These are phyloP conservation scores for Hemileccinum rubropunctum DNA, from an alignment of 768 basidiomycete species.

Conservation along the genomic window DNA sequence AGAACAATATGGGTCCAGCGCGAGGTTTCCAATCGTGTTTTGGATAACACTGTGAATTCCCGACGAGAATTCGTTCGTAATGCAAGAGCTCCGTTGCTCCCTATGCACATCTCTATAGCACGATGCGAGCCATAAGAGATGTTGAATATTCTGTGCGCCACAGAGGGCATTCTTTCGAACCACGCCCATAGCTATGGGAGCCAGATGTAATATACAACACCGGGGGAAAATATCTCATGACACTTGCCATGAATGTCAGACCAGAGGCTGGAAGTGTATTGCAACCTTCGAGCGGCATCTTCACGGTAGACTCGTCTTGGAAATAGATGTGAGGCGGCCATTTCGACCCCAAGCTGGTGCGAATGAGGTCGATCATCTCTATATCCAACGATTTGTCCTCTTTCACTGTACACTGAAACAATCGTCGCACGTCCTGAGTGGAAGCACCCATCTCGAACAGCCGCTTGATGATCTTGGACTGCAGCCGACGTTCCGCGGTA, in stretches of 20 bases:
- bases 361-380: conserved; percentile 69
- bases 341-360: conserved; percentile 65
- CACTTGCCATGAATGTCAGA: conserved; percentile 67
- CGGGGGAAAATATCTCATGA: not conserved
- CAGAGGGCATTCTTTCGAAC: conserved; percentile 42
- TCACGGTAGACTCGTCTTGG: conserved; percentile 52
- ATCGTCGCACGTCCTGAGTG: conserved; percentile 56
- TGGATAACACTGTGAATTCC: conserved; percentile 42
- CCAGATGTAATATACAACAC: not conserved
- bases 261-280: conserved; percentile 59
- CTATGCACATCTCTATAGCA: conserved; percentile 47
- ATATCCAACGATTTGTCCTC: conserved; percentile 51
- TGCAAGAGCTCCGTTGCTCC: conserved; percentile 56
- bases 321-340: conserved; percentile 82
- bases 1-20: conserved; percentile 75
- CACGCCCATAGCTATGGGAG: conserved; percentile 45
- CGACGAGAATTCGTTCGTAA: conserved; percentile 40
- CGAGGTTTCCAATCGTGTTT: conserved; percentile 46
- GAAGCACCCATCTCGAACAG: conserved; percentile 74
- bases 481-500: conserved; percentile 46
- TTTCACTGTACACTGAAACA: conserved; percentile 58
- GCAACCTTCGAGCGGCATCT: conserved; percentile 44
- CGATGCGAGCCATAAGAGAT: conserved; percentile 29
- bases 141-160: conserved; percentile 35
- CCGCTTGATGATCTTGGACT: conserved; percentile 63